phyloP scores from a whole-genome alignment of 176 grass and related monocot genomes.

The Lolium rigidum region DNA sequence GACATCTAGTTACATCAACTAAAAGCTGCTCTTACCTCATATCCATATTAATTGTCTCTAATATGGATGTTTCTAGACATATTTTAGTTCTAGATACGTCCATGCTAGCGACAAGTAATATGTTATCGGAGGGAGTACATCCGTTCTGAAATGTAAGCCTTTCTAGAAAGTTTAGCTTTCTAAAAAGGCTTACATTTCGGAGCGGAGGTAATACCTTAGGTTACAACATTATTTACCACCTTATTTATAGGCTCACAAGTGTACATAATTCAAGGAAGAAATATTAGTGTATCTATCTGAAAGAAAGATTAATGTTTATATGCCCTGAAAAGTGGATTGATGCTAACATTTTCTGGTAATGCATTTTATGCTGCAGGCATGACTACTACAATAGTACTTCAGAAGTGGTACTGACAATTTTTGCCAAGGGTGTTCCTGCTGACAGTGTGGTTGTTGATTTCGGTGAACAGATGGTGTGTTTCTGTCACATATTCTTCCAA shows the following conservation, averaged over 20 bases:
- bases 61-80: no score
- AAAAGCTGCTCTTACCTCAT: not conserved
- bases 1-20: not conserved
- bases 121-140: no score
- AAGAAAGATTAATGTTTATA: not conserved
- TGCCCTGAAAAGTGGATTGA: not conserved
- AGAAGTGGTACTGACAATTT: conserved; percentile 78
- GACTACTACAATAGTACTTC: conserved; percentile 76
- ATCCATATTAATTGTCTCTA: no score
- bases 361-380: conserved; percentile 57
- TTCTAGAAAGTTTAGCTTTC: no score
- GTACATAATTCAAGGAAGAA: not conserved
- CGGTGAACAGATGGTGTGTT: conserved; percentile 89
- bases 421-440: conserved; percentile 74
- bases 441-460: conserved; percentile 75
- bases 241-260: conserved; percentile 9
- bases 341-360: conserved; percentile 32
- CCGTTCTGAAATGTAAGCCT: no score
- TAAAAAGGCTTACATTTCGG: no score
- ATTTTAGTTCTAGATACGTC: no score
- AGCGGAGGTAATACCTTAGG: no score
- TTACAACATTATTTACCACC: not conserved
- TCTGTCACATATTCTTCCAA: conserved; percentile 22
- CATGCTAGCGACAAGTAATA: no score
- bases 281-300: not conserved